Evolutionary conservation across 2,329 filamentous ascomycete genomes (phyloP), one percentile per base, ranked within the genome.

Genomic region (Paramyrothecium roridum): DNA sequence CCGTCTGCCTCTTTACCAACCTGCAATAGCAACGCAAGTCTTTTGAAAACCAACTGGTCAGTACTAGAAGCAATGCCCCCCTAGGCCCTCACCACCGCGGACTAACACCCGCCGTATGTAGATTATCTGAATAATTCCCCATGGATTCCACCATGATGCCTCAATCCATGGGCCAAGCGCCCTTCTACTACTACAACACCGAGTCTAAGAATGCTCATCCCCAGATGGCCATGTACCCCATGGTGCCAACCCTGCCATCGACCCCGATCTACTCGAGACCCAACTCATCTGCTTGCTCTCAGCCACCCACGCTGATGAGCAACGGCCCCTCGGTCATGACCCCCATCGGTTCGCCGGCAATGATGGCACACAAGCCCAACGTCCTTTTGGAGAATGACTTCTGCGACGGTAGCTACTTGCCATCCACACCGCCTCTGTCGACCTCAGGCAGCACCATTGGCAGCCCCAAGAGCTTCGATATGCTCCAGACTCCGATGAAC

Each of bases 171-270:
- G 85, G 82, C 58, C 88, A 90, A 75, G 84, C 87, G 62, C 80
- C 89, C 56, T 96, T 92, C 80, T 93, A 90, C 82, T 95, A 93
- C 81, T 96, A 93, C 79, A 88, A 85, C 67, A 86, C 89, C 62
- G 90, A 95, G 64, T 81, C 87, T 61, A 86, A 84, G 71, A 79
- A 85, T 59, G 88, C 92, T 70, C 82, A 82, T 57, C 76, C 75
- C 58, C 79, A 79, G 63, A 74, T 78, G 67, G 73, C 73, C 59
- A 76, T 83, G 70, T 84, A 81, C 64, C 80, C 80, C 56, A 71
- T 81, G 53, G 77, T 84, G 55, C 80, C 80, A 47, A 77, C 79
- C n/a, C 73, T 87, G 65, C 83, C 84, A 19, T 84, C 83, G 37
- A 86, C 84, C 45, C 82, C 84, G 52, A 78, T 83, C 63, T 87